phyloP scores from a whole-genome alignment of 2,329 filamentous ascomycete genomes.

The Claviceps sorghi region DNA sequence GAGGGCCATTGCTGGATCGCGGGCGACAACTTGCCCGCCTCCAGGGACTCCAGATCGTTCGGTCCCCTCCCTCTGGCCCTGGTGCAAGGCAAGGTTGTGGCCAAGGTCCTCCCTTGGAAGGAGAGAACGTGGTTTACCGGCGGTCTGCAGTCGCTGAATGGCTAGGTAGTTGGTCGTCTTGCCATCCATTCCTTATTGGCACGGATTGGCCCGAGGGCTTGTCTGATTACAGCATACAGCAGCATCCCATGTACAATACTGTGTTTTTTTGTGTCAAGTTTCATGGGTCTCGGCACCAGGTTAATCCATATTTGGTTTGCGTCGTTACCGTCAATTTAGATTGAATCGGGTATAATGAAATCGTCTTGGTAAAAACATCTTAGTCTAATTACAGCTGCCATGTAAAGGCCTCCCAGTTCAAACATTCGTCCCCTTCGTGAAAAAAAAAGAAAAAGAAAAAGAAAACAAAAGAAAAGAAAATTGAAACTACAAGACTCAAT shows the following conservation, averaged over 20 bases:
- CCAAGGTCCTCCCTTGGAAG: constrained; percentile 38
- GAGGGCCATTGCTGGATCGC: constrained; percentile 82
- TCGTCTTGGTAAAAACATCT: constrained; percentile 13
- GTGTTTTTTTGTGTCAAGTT: background rate
- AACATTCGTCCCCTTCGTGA: constrained; percentile 5
- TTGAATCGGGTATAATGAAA: constrained; percentile 10
- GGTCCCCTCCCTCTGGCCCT: constrained; percentile 77
- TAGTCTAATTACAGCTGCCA: constrained; percentile 22
- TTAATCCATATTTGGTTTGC: background rate
- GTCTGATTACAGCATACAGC: background rate
- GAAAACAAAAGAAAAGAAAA: background rate
- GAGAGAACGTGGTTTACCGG: constrained; percentile 37
- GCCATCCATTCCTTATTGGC: background rate
- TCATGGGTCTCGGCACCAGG: background rate
- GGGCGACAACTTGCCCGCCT: constrained; percentile 76
- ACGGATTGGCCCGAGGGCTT: background rate
- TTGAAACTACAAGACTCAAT: constrained; percentile 11
- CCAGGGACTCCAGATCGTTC: constrained; percentile 73
- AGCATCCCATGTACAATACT: background rate
- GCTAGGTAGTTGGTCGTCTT: background rate
- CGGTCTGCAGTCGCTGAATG: constrained; percentile 21
- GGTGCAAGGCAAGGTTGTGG: constrained; percentile 69
- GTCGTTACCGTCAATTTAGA: constrained; percentile 1
- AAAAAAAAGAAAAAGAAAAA: background rate
- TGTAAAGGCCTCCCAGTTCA: constrained; percentile 5